Conservation (phyloP, 331 rosid species). For the Quercus phellos region DNA sequence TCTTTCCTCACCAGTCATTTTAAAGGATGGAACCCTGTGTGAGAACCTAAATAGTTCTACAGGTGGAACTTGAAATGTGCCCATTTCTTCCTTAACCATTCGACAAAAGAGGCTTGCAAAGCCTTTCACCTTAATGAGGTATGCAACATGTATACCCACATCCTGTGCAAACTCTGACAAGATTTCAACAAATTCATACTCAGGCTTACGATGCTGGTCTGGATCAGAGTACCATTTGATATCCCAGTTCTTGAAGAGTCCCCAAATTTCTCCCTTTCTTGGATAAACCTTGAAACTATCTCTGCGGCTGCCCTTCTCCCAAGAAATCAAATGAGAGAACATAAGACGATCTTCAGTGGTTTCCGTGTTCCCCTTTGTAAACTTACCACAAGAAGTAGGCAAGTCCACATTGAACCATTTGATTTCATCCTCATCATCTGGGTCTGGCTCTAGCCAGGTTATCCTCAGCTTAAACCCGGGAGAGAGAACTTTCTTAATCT, state of each 20-base stretch:
- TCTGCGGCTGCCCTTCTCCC: constrained; percentile 27
- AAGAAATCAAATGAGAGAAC: constrained; percentile 68
- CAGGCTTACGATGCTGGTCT: constrained; percentile 34
- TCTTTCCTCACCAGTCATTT: constrained; percentile 72
- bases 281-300: constrained; percentile 47
- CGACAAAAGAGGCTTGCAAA: constrained; percentile 63
- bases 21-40: constrained; percentile 75
- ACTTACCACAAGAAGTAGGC: constrained; percentile 78
- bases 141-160: constrained; percentile 60
- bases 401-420: constrained; percentile 34
- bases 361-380: constrained; percentile 33
- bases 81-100: constrained; percentile 26
- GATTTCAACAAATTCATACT: constrained; percentile 62
- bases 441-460: constrained; percentile 77
- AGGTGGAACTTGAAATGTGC: constrained; percentile 36
- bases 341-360: constrained; percentile 24
- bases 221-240: constrained; percentile 45
- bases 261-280: constrained; percentile 79
- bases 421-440: constrained; percentile 32
- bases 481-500: constrained; percentile 49
- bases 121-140: constrained; percentile 65
- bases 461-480: constrained; percentile 61
- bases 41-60: constrained; percentile 70
- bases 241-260: constrained; percentile 81
- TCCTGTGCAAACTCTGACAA: constrained; percentile 52